Conservation (phyloP, 2,329 filamentous ascomycete genomes). For the Metarhizium album region DNA sequence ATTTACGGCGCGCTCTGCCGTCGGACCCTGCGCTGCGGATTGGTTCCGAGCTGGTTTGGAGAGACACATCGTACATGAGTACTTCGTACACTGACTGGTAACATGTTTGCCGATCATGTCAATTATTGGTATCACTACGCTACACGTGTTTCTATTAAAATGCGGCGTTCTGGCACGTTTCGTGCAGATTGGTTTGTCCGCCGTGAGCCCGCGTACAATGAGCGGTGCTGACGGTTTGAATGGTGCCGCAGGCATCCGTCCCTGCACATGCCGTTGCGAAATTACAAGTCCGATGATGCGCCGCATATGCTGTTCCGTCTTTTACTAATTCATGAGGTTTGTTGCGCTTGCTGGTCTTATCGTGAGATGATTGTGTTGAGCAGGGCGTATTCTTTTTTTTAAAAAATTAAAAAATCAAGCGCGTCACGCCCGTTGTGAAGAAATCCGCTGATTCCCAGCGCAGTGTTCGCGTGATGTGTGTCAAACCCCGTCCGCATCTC, state of each 20-base stretch:
- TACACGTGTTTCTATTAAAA: neutral
- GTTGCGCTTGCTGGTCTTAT: neutral
- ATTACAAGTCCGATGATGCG: neutral
- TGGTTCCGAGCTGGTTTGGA: no score
- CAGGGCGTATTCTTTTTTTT: no score
- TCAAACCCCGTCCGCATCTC: neutral
- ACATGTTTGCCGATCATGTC: neutral
- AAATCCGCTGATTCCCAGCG: no score
- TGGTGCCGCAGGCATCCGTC: neutral
- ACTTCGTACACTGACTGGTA: no score
- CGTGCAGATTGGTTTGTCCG: neutral
- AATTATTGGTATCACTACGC: neutral
- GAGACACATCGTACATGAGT: neutral
- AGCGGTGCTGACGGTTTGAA: neutral
- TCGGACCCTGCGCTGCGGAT: neutral
- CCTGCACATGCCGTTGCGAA: neutral
- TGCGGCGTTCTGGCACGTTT: neutral
- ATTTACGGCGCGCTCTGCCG: neutral
- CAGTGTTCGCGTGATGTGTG: neutral
- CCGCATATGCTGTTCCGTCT: constrained; percentile 2
- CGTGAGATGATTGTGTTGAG: neutral
- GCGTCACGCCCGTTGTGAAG: no score
- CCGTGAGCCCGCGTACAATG: neutral
- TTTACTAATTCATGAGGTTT: neutral
- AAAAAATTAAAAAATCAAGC: no score